Percentiles rank a stretch among this genome's conserved stretches.
These are phyloP conservation scores for Sordariomycetes sp. DNA, from an alignment of 2,329 filamentous ascomycete species.

Conservation along the genomic window DNA sequence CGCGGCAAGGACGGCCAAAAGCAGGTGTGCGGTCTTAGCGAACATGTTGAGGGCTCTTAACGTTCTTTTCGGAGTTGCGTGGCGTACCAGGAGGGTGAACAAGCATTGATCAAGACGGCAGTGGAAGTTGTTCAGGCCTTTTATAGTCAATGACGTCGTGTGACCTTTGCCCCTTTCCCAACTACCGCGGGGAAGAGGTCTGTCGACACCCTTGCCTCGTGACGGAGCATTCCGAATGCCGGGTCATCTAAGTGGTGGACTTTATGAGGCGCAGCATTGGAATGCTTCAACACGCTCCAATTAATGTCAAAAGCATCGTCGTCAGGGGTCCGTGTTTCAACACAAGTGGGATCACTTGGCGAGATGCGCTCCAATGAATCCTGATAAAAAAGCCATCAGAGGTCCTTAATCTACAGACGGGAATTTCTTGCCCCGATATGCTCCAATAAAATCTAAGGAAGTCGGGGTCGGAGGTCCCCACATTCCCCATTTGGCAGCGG, in stretches of 20 bases:
- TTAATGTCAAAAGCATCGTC: background rate
- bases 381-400: too few relatives aligned
- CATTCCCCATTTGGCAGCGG: too few relatives aligned
- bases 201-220: background rate
- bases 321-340: too few relatives aligned
- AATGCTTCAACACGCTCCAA: background rate
- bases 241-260: background rate
- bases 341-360: too few relatives aligned
- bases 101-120: background rate
- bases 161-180: background rate
- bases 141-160: background rate
- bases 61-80: background rate
- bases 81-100: background rate
- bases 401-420: too few relatives aligned
- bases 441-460: too few relatives aligned
- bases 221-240: background rate
- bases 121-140: background rate
- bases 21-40: background rate
- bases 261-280: background rate
- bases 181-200: background rate
- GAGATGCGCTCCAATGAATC: too few relatives aligned
- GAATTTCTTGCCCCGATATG: too few relatives aligned
- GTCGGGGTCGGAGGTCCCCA: too few relatives aligned
- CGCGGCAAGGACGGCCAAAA: conserved; percentile 5
- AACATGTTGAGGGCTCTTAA: background rate